phyloP scores from a whole-genome alignment of 345 rosid genomes.

The Populus davidiana region DNA sequence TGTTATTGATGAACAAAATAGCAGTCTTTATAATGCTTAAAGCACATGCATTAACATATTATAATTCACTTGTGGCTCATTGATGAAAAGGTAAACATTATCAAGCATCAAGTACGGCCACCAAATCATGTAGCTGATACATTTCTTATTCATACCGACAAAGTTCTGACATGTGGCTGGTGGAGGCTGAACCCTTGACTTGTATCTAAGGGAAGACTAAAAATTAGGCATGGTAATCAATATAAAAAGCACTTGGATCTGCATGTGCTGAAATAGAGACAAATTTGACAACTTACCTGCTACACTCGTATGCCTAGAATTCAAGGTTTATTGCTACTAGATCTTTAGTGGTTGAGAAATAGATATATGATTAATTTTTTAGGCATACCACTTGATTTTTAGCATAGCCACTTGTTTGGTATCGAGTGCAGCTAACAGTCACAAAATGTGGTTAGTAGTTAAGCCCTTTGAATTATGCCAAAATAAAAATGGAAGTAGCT shows the following conservation, averaged over 20 bases:
- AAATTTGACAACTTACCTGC: neutral
- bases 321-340: neutral
- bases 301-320: neutral
- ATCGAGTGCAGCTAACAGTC: neutral
- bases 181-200: neutral
- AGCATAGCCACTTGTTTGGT: neutral
- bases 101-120: neutral
- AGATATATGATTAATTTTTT: too few relatives aligned
- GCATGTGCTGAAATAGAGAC: slow-evolving; percentile 13
- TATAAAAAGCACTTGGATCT: neutral
- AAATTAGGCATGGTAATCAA: neutral
- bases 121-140: neutral
- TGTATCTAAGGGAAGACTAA: neutral
- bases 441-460: neutral
- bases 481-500: neutral
- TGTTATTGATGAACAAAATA: neutral
- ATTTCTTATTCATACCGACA: neutral
- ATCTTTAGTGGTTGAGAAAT: neutral
- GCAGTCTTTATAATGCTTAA: too few relatives aligned
- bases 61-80: neutral
- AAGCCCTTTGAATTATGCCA: neutral
- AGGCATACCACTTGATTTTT: neutral
- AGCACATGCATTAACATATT: neutral
- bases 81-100: neutral
- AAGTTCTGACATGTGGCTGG: neutral